Evolutionary conservation across 176 grass and related monocot species (phyloP), one percentile per base, ranked within the genome.

Genomic region (Ampelocalamus luodianensis): DNA sequence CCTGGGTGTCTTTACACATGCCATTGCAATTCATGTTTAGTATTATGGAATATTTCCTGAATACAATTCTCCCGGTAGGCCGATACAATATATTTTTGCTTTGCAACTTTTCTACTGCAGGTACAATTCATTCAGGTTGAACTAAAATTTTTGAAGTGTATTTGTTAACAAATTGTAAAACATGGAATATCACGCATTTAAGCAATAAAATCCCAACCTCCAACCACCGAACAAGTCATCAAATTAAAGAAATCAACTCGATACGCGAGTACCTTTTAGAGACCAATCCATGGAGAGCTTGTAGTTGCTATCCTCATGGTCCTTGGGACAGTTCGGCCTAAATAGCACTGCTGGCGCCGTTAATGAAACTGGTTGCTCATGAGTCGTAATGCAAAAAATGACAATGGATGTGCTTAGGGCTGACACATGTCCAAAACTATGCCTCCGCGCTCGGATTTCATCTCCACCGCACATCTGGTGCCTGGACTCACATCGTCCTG

Each of bases 251-350:
- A 27, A 49, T 53, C 13, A 24, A 55, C 53, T 55, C 20, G 20
- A n/a, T 10, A 23, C 37, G 54, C 3, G 5, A 60, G 1, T 85
- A 94, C 94, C 94, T 94, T 94, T 44, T 91, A 92, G 23, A 90
- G 87, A 94, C 20, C 36, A 85, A 87, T 94, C 94, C 17, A 87
- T 78, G 65, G 85, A 42, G 71, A 92, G 89, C 24, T 79, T 97
- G 66, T 97, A 97, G 38, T 97, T 97, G 75, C 91, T 92, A 68
- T 94, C 91, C 6, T 59, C 79, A 39, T 97, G 87, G 68, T 86
- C 80, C 79, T 97, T 94, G 3, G 82, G 32, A 34, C 32, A 34
- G 32, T 3, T 34, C 3, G 32, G 32, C 32, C 1, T 34, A 34
- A 34, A 34, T 34, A 1, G 29, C 29, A 29, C 29, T 29, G 29